Evolutionary conservation across 75 land plant species (phyloP).

Genomic region (Larix kaempferi): DNA sequence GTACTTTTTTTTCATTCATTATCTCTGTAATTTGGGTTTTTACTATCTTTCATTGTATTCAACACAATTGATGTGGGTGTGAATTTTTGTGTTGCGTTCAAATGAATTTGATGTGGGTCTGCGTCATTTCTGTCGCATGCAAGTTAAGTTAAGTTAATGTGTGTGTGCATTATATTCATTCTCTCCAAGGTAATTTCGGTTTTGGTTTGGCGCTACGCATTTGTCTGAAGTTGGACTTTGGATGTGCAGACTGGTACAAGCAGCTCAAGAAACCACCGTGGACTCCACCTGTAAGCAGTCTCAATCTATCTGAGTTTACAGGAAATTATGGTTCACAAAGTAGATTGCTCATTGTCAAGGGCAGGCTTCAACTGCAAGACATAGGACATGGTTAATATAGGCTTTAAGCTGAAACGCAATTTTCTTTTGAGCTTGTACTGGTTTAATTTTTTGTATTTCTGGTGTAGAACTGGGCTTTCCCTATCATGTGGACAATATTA

Average conservation of each 20-base stretch:
- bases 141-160: background rate
- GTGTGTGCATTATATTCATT: background rate
- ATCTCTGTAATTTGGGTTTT: too few relatives aligned
- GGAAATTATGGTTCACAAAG: background rate
- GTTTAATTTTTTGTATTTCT: background rate
- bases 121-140: background rate
- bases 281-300: slow-evolving; percentile 46
- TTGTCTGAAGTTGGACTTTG: background rate
- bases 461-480: slow-evolving; percentile 44
- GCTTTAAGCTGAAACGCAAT: background rate
- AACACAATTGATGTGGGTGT: too few relatives aligned
- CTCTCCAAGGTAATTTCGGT: too few relatives aligned
- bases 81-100: background rate
- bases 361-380: background rate
- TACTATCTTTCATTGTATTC: too few relatives aligned
- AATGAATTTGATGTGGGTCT: background rate
- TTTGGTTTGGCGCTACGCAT: too few relatives aligned
- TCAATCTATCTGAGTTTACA: background rate
- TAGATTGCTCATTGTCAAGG: background rate
- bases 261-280: slow-evolving; percentile 47
- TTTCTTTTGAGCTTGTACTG: background rate
- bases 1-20: background rate
- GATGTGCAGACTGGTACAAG: slow-evolving; percentile 46
- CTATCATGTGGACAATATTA: slow-evolving; percentile 46
- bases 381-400: background rate